Evolutionary conservation across 352 stramenopile genomes (phyloP), one percentile per base, ranked within the genome.

Genomic region (Pythium rishiriense): DNA sequence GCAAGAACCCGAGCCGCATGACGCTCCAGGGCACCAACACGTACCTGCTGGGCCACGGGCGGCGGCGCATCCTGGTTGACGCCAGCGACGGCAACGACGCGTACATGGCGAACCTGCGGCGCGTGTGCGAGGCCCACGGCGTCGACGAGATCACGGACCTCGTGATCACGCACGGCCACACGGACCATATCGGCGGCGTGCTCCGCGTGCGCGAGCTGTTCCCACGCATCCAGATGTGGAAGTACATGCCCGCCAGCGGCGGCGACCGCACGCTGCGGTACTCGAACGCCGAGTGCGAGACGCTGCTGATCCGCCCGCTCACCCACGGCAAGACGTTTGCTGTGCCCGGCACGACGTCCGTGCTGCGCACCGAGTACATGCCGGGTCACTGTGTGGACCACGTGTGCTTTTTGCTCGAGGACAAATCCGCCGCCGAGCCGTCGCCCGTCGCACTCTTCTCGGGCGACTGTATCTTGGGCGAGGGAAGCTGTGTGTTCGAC

Each of bases 11-110:
- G 21, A 91, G 90, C 35, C 72, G 84, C 28, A 91, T 97, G 76
- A 98, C 91, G 26, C 69, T 98, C 6, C 71, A 79, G 24, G 93
- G 91, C 33, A 97, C 90, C 10, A 97, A 97, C 69, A 94, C 87
- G 49, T 98, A 97, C 63, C 46, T 98, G 7, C 64, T 97, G 9
- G 91, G 92, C n/a, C 69, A 64, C 3, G 87, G 85, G 0, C 35
- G 62, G 3, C 68, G 54, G 48, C 79, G 88, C 33, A 63, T 94
- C n/a, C 68, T 97, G 33, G 75, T 97, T 24, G 88, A 97, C 63
- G 69, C 75, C 0, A 88, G 87, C 62, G 87, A 96, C 61, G 88
- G 88, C 31, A 93, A 93, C 62, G 42, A 25, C 4, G 43, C 17
- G 3, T 94, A 90, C 67, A 63, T 88, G 10, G 19, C 50, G 33